Base-by-base conservation (phyloP, 2,329 filamentous ascomycete genomes). In the Ascochyta clinopodiicola region DNA sequence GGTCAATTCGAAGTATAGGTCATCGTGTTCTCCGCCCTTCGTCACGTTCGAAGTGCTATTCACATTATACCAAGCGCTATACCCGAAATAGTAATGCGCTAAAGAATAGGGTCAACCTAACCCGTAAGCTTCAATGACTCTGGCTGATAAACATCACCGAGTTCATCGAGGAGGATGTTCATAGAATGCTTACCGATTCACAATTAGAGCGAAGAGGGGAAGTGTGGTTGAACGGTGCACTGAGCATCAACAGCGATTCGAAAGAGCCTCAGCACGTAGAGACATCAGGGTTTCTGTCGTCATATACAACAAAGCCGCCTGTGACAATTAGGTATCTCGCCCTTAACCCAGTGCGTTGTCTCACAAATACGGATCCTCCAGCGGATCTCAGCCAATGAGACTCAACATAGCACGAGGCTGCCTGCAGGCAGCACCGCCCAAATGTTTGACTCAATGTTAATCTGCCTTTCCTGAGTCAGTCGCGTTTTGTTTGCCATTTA, bases 361-460 rank as follows among this genome's bases (percentile, higher is more conserved):
- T 48, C 27, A 21, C 35, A 31, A 29, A 8, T 29, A 44, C 39
- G 44, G 9, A 54, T 54, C 51, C 27, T 53, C 31, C 6, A 36
- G 35, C 24, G n/a, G 7, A 21, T 27, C n/a, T 19, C 10, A 45
- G 51, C 68, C 66, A 69, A 70, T 68, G 52, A 56, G 29, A 34
- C 49, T 39, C 37, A 29, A 38, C 19, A 44, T 43, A 17, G 40
- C 48, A 29, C 57, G 49, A 66, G 66, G 69, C 60, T 68, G 63
- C 66, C 68, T 68, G 59, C 56, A 70, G 66, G 68, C 68, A 71
- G 45, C 67, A 60, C 59, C 61, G 57, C 61, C 57, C 59, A 46
- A 39, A 21, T 3, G 21, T 57, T 64, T 67, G 61, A 68, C 55
- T 67, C 68, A 68, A 63, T 4, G 12, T 31, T 31, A 38, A 38